Evolutionary conservation across 345 rosid genomes (phyloP).

Genomic region (Melaleuca quinquenervia): DNA sequence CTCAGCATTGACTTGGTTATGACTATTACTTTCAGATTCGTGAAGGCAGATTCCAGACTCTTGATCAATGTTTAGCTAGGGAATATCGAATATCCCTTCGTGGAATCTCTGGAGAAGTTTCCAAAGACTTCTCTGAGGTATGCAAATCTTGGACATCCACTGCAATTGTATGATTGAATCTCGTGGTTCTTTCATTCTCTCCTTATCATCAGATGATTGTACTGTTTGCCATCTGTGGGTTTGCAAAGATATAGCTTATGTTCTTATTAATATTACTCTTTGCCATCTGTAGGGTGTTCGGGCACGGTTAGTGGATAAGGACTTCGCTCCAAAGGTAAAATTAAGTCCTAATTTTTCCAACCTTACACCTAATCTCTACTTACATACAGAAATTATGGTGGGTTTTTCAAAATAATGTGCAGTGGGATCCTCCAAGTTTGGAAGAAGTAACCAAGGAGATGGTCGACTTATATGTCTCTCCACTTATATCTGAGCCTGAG

Average conservation of each 20-base stretch:
- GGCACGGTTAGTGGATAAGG: constrained; percentile 71
- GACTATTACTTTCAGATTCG: constrained; percentile 34
- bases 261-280: not conserved
- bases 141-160: not conserved
- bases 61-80: constrained; percentile 75
- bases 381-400: not conserved
- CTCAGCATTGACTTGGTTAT: not conserved
- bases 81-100: constrained; percentile 61
- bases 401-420: constrained; percentile 5
- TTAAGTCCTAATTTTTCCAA: not conserved
- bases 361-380: not conserved
- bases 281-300: constrained; percentile 49
- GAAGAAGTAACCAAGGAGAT: constrained; percentile 44
- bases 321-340: constrained; percentile 84
- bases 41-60: constrained; percentile 87
- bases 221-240: not conserved
- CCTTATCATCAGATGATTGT: accelerated
- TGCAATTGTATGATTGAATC: not conserved
- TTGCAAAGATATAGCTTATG: not conserved
- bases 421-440: constrained; percentile 60
- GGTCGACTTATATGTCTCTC: constrained; percentile 40
- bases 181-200: accelerated
- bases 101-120: constrained; percentile 45
- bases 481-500: constrained; percentile 27
- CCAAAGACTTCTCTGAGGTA: constrained; percentile 82